These are phyloP conservation scores for Quercus phellos DNA, from an alignment of 331 rosid genomes.

Conservation along the genomic window DNA sequence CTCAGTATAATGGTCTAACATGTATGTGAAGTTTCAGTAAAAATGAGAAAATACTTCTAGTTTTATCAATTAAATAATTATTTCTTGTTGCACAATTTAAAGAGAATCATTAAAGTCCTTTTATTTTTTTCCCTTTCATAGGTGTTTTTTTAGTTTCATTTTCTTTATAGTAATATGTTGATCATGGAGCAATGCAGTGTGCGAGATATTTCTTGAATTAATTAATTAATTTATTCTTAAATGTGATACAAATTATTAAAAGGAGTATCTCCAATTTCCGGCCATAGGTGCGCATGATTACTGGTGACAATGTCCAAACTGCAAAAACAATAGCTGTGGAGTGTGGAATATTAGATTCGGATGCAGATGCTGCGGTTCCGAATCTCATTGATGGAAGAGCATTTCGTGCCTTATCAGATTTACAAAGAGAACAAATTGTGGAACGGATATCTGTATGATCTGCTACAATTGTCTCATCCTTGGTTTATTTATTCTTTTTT, in stretches of 20 bases:
- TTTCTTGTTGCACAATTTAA: too few relatives aligned
- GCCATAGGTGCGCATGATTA: constrained; percentile 77
- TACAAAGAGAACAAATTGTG: constrained; percentile 45
- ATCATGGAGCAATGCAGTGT: neutral
- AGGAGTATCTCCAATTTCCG: neutral
- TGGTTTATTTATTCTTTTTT: neutral
- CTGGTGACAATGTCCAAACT: constrained; percentile 88
- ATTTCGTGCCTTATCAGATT: constrained; percentile 63
- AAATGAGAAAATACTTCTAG: too few relatives aligned
- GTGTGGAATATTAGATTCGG: constrained; percentile 75
- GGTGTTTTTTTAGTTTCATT: neutral
- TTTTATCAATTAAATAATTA: too few relatives aligned
- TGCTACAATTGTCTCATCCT: neutral
- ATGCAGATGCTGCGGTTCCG: constrained; percentile 46
- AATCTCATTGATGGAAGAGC: constrained; percentile 67
- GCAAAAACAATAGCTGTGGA: constrained; percentile 89
- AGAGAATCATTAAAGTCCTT: too few relatives aligned
- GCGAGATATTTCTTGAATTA: neutral
- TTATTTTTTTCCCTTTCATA: too few relatives aligned
- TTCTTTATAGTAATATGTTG: neutral
- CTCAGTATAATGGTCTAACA: too few relatives aligned
- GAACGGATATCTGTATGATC: constrained; percentile 58
- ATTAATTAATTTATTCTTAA: neutral
- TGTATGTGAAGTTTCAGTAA: too few relatives aligned
- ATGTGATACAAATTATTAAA: neutral